Evolutionary conservation across 495 filamentous ascomycete genomes (phyloP).

Genomic region (Glonium stellatum): DNA sequence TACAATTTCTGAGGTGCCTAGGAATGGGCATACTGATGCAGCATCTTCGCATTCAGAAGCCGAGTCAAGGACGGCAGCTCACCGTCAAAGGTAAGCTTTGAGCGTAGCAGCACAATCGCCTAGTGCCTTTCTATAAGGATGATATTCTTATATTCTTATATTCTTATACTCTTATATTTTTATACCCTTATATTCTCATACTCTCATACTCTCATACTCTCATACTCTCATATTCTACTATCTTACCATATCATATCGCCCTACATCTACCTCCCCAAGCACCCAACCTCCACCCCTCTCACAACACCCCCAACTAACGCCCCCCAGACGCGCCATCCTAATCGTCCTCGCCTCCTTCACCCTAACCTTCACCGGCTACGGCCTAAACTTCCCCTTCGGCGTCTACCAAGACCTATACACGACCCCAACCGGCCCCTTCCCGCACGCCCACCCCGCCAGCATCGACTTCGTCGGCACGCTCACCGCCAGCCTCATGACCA

Average conservation of each 20-base stretch:
- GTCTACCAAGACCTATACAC: constrained; percentile 45
- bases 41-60: background rate
- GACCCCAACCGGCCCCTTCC: constrained; percentile 26
- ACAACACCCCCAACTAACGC: background rate
- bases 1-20: background rate
- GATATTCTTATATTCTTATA: too few relatives aligned
- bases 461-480: constrained; percentile 44
- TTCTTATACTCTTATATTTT: background rate
- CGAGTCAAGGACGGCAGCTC: background rate
- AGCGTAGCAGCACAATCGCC: too few relatives aligned
- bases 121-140: too few relatives aligned
- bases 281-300: background rate
- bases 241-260: background rate
- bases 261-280: background rate
- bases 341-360: constrained; percentile 33
- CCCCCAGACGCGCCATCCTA: constrained; percentile 8
- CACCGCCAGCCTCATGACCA: constrained; percentile 41
- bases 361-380: constrained; percentile 40
- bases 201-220: background rate
- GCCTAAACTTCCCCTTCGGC: constrained; percentile 43
- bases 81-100: background rate
- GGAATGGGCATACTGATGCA: background rate
- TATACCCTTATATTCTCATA: too few relatives aligned
- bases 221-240: background rate
- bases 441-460: constrained; percentile 34